Evolutionary conservation across 2,329 filamentous ascomycete genomes (phyloP), one percentile per base, ranked within the genome.

Genomic region (Phyllosticta citrichinensis): DNA sequence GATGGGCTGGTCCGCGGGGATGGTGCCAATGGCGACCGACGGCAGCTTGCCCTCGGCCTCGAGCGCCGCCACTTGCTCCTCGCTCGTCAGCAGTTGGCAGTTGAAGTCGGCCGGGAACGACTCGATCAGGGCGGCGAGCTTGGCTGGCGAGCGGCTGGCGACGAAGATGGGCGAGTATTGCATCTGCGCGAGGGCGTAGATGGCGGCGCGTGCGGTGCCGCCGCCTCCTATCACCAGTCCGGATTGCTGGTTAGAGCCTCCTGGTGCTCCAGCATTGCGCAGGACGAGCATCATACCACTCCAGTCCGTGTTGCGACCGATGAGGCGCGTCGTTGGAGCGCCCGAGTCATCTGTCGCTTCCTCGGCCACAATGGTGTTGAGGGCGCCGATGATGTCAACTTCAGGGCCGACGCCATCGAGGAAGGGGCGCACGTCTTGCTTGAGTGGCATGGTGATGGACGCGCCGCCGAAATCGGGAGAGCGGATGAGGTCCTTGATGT

Each of bases 221-320:
- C 94, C 94, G 8, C 91, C 90, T 2, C 94, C 94, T 59, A 99
- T 84, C 14, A 97, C 89, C 65, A 97, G 83, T 25, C 84, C 93
- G 12, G 55, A 52, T 17, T 56, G 40, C 2, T 71, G 68, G 12
- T 70, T 71, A 3, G 71, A 68, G 17, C 66, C 65, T 24, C 70
- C 68, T 64, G 68, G 68, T 5, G 69, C 71, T 8, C 89, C 89
- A 1, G 84, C 86, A 52, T 83, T 83, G 62, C 82, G 84, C 20
- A 99, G 82, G 3, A 89, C 87, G 66, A 88, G 84, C 2, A 88
- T 85, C 85, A 99, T 99, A 64, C 94, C 94, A 69, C 85, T 83
- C 88, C 91, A 99, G 77, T 99, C 94, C 12, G 94, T 99, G 75
- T 99, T 99, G 71, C 92, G 89, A 52, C 94, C 94, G 17, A 89